Base-by-base conservation (phyloP, 2,329 filamentous ascomycete genomes). In the Leptographium galeiforme region DNA sequence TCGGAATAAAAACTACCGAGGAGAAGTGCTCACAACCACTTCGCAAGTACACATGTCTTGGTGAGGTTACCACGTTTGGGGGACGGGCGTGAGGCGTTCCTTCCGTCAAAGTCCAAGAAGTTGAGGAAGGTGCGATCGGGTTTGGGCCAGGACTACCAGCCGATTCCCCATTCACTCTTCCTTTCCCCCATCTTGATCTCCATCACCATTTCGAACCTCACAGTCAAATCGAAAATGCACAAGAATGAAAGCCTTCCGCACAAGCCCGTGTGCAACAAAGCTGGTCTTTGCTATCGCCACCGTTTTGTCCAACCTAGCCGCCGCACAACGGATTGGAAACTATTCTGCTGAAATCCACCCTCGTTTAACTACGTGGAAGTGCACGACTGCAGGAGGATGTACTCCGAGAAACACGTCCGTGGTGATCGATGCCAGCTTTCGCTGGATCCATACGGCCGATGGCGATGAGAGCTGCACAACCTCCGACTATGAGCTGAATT, bases 331-430 rank as follows among this genome's bases (percentile, higher is more conserved):
- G 38, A 34, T 58, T 2, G 55, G 55, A 12, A 54, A 46, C 40
- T 44, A 48, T 36, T 45, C 33, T 6, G 38, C 52, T 18, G 73
- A 76, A 58, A 65, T 67, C 30, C 74, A 77, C 55, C 76, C 75
- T 34, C 68, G 69, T 58, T 63, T 79, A 48, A 70, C 67, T 10
- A 78, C 75, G 10, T 75, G 68, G 63, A 69, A 71, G 56, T 79
- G 76, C 64, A 75, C 73, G 44, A 72, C 67, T 32, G 62, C 61
- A 6, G 66, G 63, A 45, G 76, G 76, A 30, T 79, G 76, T 65
- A 67, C 66, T 41, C 56, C 64, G 30, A 67, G 71, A 55, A 67
- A 69, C 54, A 76, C 71, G 45, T 73, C 70, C n/a, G 58, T 79
- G 41, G 76, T 79, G 13, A 63, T 77, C 8, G 76, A 79, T 61